Base-by-base conservation (phyloP, 192 early-diverging fungal species). In the Coemansia biformis region DNA sequence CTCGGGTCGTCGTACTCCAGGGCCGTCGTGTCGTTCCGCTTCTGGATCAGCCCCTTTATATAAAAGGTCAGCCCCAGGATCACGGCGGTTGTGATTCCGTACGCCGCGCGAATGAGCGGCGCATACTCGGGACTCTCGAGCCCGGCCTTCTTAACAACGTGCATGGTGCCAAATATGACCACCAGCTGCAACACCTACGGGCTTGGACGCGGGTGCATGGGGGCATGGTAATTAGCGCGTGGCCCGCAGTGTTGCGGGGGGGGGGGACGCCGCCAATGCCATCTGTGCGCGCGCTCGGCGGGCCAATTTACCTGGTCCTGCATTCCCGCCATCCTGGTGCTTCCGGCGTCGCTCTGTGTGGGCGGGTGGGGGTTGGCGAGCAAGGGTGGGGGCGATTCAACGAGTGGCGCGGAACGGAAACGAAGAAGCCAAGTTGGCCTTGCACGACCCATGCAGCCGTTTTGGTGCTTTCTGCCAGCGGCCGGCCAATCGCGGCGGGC, bases 11-110 rank as follows among this genome's bases (percentile, higher is more conserved):
- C 78, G 70, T 91, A 92, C 55, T 83, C 75, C 29, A 96, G 76
- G 10, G 77, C 54, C 16, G 89, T 90, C 31, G 77, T 76, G 61
- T 96, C 93, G 58, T 96, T 96, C 68, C 85, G 88, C 41, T 56
- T 57, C 43, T 60, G 53, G 30, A 92, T 80, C 40, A 63, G 44
- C 34, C 31, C 43, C 51, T 77, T 75, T 22, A 83, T 56, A 50
- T 78, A 66, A 35, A 55, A 58, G n/a, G 60, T 59, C 14, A 70
- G 37, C 19, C 13, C 59, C 31, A 70, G 23, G 31, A 70, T 51
- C 31, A 50, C 18, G 1, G 38, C 46, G 8, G 66, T 70, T 10
- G 35, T 49, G 12, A 53, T 34, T 0, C 45, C 66, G 43, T 70
- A 70, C 8, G 38, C 33, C 8, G 22, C 37, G 21, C 60, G 66